phyloP scores from a whole-genome alignment of 768 basidiomycete genomes.

The Vararia minispora region DNA sequence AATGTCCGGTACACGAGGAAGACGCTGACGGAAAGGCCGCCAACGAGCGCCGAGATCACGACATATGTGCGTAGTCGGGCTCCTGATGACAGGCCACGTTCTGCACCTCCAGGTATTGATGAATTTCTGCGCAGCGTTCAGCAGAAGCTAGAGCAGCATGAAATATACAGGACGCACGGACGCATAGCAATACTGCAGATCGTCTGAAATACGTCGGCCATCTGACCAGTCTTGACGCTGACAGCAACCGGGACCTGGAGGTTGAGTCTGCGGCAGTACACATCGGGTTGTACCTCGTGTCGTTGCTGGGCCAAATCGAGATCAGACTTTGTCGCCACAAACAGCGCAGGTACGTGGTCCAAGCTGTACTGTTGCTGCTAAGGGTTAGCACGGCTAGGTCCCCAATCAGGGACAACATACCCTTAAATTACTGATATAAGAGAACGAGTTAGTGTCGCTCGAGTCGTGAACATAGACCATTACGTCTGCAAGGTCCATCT shows the following conservation, averaged over 20 bases:
- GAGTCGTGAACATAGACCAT: conserved; percentile 96
- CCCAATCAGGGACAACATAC: conserved; percentile 31
- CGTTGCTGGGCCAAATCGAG: conserved; percentile 94
- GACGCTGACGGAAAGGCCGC: conserved; percentile 63
- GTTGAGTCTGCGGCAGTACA: conserved; percentile 82
- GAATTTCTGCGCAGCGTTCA: conserved; percentile 16
- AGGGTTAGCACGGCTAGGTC: conserved; percentile 11
- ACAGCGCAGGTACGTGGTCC: conserved; percentile 90
- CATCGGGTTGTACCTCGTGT: conserved; percentile 97
- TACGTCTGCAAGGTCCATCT: conserved; percentile 86
- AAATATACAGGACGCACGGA: conserved; percentile 46
- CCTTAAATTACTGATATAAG: conserved; percentile 92
- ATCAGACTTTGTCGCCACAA: conserved; percentile 99
- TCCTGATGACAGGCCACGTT: conserved; percentile 62
- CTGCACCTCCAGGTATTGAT: conserved; percentile 76
- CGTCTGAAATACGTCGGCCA: conserved; percentile 78
- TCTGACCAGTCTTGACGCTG: conserved; percentile 77
- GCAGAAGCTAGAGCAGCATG: neutral
- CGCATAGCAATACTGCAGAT: conserved; percentile 79
- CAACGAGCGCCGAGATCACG: conserved; percentile 59
- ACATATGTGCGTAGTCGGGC: conserved; percentile 63
- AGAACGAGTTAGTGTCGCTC: conserved; percentile 97
- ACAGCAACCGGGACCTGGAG: conserved; percentile 94
- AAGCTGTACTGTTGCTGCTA: conserved; percentile 91
- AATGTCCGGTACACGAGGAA: conserved; percentile 62